Evolutionary conservation across 2,329 filamentous ascomycete genomes (phyloP), one percentile per base, ranked within the genome.

Genomic region (Penicillium sclerotiorum): DNA sequence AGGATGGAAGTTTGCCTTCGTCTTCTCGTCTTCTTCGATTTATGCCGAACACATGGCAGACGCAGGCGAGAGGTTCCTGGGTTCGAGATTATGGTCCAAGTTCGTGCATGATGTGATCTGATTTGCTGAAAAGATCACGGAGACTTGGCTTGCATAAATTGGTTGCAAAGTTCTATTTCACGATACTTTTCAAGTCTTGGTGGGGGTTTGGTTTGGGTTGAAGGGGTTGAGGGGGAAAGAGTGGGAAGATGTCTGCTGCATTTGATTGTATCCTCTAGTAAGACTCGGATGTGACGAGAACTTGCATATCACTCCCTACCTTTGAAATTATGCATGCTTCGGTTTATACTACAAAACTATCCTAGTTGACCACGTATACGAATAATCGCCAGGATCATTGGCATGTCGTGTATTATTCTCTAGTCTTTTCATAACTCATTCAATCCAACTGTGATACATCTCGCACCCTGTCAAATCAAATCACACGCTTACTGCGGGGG

Each of bases 391-490:
- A 36, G 28, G 30, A 15, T 25, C 5, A 18, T 35, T 28, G 30
- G 37, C 23, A 39, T 33, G 57, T 55, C 48, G 59, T 58, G 49
- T 58, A 65, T 63, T 69, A 68, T 65, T 61, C 58, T 70, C 66
- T 70, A 68, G 62, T 63, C 56, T 61, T 63, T 65, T 71, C 68
- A 63, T 71, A 64, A 68, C 62, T 70, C 66, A 54, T 70, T 55
- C 56, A 53, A 59, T 54, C 50, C n/a, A 56, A 47, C 45, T 35
- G 53, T 56, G n/a, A 35, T 45, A 30, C 53, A 49, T 47, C 45
- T 46, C 48, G 45, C 52, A 52, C 52, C 44, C 55, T 56, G 43
- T 39, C 35, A 47, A 40, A 45, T 37, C 39, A 35, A 8, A 47
- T 9, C 9, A 50, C 39, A 32, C 35, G 38, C 46, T 68, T 65